Evolutionary conservation across 441 rosid species (phyloP).

Genomic region (Adansonia rubrostipa): DNA sequence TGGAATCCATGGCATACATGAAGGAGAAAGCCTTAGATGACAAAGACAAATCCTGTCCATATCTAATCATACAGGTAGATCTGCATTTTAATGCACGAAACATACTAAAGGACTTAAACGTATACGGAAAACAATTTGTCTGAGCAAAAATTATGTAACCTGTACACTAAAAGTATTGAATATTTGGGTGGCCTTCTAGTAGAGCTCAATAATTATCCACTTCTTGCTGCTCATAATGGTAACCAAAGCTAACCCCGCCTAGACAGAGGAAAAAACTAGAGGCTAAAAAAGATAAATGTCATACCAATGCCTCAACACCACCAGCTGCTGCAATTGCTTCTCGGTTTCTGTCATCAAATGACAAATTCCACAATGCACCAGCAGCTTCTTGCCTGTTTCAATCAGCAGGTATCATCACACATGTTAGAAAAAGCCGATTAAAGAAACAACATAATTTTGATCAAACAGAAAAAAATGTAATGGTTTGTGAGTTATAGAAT

Average conservation of each 20-base stretch:
- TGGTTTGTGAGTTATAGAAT: conserved; percentile 5
- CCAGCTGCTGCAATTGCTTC: conserved; percentile 95
- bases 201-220: conserved; percentile 1
- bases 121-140: background rate
- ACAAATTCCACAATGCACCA: conserved; percentile 96
- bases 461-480: background rate
- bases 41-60: background rate
- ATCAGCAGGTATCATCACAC: conserved; percentile 24
- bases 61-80: background rate
- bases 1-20: background rate
- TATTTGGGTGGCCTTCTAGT: background rate
- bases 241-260: background rate
- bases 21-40: conserved; percentile 8
- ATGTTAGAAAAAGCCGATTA: conserved; percentile 16
- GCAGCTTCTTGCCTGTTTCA: conserved; percentile 94
- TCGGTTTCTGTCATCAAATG: conserved; percentile 93
- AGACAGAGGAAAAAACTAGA: conserved; percentile 8
- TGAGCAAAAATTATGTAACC: background rate
- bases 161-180: background rate
- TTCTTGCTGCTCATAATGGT: background rate
- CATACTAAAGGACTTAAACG: conserved; percentile 7
- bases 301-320: conserved; percentile 98
- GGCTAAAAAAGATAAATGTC: conserved; percentile 29
- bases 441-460: background rate
- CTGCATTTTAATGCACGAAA: background rate